Conservation (phyloP, 2,329 filamentous ascomycete genomes). For the Orbilia javanica region DNA sequence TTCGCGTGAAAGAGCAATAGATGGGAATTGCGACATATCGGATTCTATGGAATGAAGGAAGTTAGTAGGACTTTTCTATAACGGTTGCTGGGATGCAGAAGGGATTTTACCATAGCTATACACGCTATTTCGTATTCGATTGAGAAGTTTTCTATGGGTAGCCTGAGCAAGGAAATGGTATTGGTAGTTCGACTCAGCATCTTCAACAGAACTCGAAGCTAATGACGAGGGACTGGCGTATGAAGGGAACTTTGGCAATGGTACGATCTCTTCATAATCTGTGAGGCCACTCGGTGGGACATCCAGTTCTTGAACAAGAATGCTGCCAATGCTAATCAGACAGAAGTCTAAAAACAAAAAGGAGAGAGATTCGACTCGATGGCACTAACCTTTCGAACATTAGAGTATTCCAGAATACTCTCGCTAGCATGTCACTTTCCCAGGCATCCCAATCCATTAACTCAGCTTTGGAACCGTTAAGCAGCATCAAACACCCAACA, state of each 20-base stretch:
- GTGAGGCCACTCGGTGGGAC: slow-evolving; percentile 69
- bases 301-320: slow-evolving; percentile 71
- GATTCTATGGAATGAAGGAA: too few species aligned
- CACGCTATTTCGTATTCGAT: slow-evolving; percentile 69
- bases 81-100: background rate
- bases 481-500: slow-evolving; percentile 68
- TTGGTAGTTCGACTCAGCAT: slow-evolving; percentile 71
- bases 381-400: slow-evolving; percentile 68
- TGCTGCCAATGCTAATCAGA: slow-evolving; percentile 65
- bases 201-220: slow-evolving; percentile 63
- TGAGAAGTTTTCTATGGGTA: slow-evolving; percentile 71
- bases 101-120: slow-evolving; percentile 67
- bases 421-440: slow-evolving; percentile 71
- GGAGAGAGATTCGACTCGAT: background rate
- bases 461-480: slow-evolving; percentile 65
- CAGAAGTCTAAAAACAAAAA: too few species aligned
- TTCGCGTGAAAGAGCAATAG: slow-evolving; percentile 69
- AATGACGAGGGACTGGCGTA: slow-evolving; percentile 63
- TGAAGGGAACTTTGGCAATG: slow-evolving; percentile 70
- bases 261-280: slow-evolving; percentile 69
- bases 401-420: slow-evolving; percentile 71
- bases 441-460: slow-evolving; percentile 68
- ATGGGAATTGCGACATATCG: slow-evolving; percentile 64
- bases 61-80: too few species aligned
- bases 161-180: slow-evolving; percentile 72